Percentiles rank a stretch among this genome's conserved stretches.
Evolutionary conservation across 1,284 basidiomycete species (phyloP).

Genomic region (Phellinidium pouzarii): DNA sequence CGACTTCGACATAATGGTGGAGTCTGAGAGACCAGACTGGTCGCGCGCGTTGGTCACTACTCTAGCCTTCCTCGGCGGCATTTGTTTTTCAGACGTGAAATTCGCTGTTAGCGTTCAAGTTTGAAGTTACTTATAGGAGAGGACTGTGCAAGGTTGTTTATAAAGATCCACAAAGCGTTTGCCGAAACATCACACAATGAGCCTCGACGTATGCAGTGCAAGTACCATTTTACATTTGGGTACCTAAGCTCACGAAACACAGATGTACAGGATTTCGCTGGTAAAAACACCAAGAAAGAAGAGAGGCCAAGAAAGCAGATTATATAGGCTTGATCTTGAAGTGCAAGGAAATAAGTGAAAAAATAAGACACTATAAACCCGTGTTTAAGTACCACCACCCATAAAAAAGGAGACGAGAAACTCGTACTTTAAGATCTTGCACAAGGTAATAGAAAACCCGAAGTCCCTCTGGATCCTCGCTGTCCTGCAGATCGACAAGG

Average conservation of each 20-base stretch:
- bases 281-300: neutral
- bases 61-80: slow-evolving; percentile 1
- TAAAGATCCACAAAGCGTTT: neutral
- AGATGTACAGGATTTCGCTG: slow-evolving; percentile 1
- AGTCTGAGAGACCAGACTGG: neutral
- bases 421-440: slow-evolving; percentile 86
- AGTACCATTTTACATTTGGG: neutral
- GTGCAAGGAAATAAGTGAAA: slow-evolving; percentile 94
- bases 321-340: slow-evolving; percentile 99
- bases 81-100: neutral
- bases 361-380: slow-evolving; percentile 79
- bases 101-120: neutral
- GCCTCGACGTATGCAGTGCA: neutral
- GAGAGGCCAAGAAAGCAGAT: slow-evolving; percentile 13
- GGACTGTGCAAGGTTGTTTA: neutral
- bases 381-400: neutral
- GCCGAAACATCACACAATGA: neutral
- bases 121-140: neutral
- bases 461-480: slow-evolving; percentile 94
- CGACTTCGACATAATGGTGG: slow-evolving; percentile 3
- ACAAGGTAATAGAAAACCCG: slow-evolving; percentile 99
- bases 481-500: slow-evolving; percentile 93
- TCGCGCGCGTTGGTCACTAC: slow-evolving; percentile 1
- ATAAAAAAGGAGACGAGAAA: slow-evolving; percentile 4
- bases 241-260: neutral